Conservation (phyloP, 208 protist genomes). For the Naegleria fowleri region DNA sequence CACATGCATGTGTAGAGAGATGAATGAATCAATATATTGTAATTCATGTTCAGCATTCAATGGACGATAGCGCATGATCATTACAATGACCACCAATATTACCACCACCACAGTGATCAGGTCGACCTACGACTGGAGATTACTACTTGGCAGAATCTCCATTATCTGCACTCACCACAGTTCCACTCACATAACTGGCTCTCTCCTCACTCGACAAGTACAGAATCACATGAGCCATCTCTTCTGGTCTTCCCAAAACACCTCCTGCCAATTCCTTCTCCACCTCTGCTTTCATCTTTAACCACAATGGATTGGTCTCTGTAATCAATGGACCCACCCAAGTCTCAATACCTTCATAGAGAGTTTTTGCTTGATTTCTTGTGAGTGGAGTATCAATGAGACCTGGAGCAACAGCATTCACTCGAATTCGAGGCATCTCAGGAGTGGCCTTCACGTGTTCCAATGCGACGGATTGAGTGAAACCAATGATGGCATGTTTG, state of each 20-base stretch:
- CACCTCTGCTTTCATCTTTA: not conserved
- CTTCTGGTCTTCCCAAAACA: not conserved
- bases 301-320: not conserved
- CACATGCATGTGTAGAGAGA: too few relatives aligned
- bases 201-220: not conserved
- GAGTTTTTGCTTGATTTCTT: not conserved
- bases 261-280: not conserved
- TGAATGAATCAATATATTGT: too few relatives aligned
- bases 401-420: not conserved
- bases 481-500: not conserved
- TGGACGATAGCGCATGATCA: too few relatives aligned
- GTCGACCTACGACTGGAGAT: too few relatives aligned
- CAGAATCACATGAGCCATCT: not conserved
- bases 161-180: not conserved
- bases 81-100: too few relatives aligned
- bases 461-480: not conserved
- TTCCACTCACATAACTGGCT: not conserved
- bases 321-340: not conserved
- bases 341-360: not conserved
- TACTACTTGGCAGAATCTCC: not conserved
- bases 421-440: not conserved
- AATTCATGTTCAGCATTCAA: too few relatives aligned
- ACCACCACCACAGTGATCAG: too few relatives aligned
- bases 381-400: not conserved
- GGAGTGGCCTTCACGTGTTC: not conserved